Evolutionary conservation across 306 rosid genomes (phyloP).

Genomic region (Mimosa pudica): DNA sequence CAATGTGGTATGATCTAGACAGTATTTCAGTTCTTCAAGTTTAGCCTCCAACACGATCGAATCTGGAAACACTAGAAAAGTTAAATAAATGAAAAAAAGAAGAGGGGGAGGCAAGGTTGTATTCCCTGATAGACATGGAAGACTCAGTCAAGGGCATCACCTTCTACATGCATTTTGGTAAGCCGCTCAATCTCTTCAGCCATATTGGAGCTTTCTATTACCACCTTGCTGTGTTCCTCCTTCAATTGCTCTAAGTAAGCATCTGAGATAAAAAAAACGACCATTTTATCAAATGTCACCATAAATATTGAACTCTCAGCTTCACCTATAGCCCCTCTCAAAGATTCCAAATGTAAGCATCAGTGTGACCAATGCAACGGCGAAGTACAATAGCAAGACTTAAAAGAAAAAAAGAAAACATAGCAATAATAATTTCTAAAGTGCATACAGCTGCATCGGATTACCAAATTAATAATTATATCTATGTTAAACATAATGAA

Average conservation of each 20-base stretch:
- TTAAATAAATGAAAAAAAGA: neutral
- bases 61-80: constrained; percentile 48
- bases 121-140: neutral
- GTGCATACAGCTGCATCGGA: neutral
- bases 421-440: neutral
- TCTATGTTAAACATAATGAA: neutral
- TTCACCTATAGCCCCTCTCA: neutral
- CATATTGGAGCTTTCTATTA: constrained; percentile 48
- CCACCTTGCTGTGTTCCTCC: constrained; percentile 54
- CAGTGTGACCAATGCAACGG: neutral
- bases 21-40: constrained; percentile 58
- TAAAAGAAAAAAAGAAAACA: neutral
- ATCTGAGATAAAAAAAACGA: constrained; percentile 43
- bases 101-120: neutral
- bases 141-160: constrained; percentile 34
- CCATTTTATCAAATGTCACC: neutral
- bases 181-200: constrained; percentile 60
- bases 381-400: neutral
- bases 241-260: constrained; percentile 54
- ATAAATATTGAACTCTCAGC: constrained; percentile 2
- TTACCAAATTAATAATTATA: neutral
- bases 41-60: constrained; percentile 48
- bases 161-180: constrained; percentile 44
- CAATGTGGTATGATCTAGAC: constrained; percentile 48
- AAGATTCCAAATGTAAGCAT: neutral